Percentiles rank a stretch among this genome's conserved stretches.
Conservation (phyloP, 2,329 filamentous ascomycete species). For the Meredithiella fracta region DNA sequence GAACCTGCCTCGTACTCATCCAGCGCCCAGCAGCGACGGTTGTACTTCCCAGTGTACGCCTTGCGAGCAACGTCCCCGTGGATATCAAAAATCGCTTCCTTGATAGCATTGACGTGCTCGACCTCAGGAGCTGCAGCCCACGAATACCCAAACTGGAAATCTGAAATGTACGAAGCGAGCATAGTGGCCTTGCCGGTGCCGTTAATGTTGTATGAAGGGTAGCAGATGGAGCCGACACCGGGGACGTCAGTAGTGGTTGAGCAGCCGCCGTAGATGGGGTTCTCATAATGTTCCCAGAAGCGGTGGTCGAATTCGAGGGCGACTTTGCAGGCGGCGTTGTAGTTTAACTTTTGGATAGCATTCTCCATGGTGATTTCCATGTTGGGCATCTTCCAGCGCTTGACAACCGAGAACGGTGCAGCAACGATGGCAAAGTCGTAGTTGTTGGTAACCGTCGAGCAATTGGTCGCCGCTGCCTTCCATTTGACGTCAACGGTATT, state of each 20-base stretch:
- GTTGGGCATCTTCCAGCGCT: slow-evolving; percentile 41
- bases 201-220: slow-evolving; percentile 51
- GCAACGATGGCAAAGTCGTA: slow-evolving; percentile 54
- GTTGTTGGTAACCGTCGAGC: slow-evolving; percentile 28
- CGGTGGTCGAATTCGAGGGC: slow-evolving; percentile 52
- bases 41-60: slow-evolving; percentile 47
- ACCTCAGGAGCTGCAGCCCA: slow-evolving; percentile 34
- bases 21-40: slow-evolving; percentile 48
- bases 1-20: slow-evolving; percentile 45
- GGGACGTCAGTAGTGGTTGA: slow-evolving; percentile 37
- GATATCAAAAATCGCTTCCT: slow-evolving; percentile 48
- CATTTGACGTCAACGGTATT: slow-evolving; percentile 43
- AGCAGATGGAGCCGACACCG: slow-evolving; percentile 46
- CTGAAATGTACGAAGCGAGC: slow-evolving; percentile 40
- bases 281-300: slow-evolving; percentile 36
- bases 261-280: slow-evolving; percentile 48
- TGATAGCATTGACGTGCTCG: slow-evolving; percentile 45
- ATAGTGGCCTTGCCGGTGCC: slow-evolving; percentile 44
- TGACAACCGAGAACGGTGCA: slow-evolving; percentile 46
- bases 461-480: slow-evolving; percentile 28
- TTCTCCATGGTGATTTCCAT: slow-evolving; percentile 27
- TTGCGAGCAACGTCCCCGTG: slow-evolving; percentile 31
- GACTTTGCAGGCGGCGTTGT: slow-evolving; percentile 36
- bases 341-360: slow-evolving; percentile 31
- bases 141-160: slow-evolving; percentile 22